Base-by-base conservation (phyloP, 768 basidiomycete genomes). In the Boletus rubroflammeus region DNA sequence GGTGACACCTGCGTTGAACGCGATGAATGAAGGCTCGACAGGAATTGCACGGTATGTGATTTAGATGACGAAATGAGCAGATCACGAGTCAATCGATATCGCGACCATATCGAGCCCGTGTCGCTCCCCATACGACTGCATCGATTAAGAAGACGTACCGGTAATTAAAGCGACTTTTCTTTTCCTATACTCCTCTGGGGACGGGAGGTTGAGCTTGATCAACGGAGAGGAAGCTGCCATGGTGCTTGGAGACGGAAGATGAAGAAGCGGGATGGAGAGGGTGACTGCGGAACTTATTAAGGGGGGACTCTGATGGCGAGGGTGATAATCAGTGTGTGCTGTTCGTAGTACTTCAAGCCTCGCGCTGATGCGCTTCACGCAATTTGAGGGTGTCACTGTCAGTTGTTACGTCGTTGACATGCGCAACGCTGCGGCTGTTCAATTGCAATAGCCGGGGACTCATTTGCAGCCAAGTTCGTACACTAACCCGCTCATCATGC, bases 141-240 rank as follows among this genome's bases (percentile, higher is more conserved):
- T 45, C 26, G 53, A 55, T 29, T 39, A 49, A 40, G 40, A 31
- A 47, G 25, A 71, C 76, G 42, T 66, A 91, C 94, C 94, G 62
- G 91, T 91, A 61, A 98, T 89, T 48, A 98, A 76, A 10, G 94
- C 94, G 58, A 98, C 91, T 72, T 96, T 97, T 72, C 94, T 86
- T 74, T 88, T 86, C 62, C 81, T 80, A 69, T 90, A 97, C 60
- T 93, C 90, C 63, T 87, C 89, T 0, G 83, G 81, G n/a, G 87
- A 70, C 1, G 87, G 88, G 26, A 90, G 76, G 59, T 78, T 67
- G 48, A 83, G 74, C 59, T 76, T 80, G 44, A 81, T 71, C 55
- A 85, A 80, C 2, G 64, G 57, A 17, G 57, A 44, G 15, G 55
- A 26, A 5, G 47, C 38, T 48, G 63, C 40, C 67, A 68, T 68